phyloP scores from a whole-genome alignment of 768 basidiomycete genomes.

The Amanita fuliginea region DNA sequence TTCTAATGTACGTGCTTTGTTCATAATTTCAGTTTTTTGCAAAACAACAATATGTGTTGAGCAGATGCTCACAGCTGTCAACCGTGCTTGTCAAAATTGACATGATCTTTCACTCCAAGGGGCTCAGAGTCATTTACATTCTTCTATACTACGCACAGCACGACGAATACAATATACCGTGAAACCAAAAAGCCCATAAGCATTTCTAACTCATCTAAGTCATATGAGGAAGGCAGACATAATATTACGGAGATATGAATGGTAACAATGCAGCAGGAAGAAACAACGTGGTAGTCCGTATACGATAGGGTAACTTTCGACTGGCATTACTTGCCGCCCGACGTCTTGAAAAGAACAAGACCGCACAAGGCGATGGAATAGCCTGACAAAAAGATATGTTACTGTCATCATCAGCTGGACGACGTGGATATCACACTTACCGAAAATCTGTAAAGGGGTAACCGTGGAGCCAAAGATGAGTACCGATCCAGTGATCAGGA shows the following conservation, averaged over 20 bases:
- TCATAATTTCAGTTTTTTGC: not conserved
- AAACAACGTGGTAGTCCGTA: not conserved
- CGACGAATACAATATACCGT: not conserved
- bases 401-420: not conserved
- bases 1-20: too few species aligned
- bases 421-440: conserved; percentile 21
- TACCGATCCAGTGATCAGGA: conserved; percentile 88
- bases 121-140: not conserved
- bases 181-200: not conserved
- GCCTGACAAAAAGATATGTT: conserved; percentile 28
- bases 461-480: conserved; percentile 73
- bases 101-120: too few species aligned
- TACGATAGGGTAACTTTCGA: not conserved
- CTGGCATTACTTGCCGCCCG: conserved; percentile 39
- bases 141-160: not conserved
- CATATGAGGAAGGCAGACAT: not conserved
- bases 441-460: conserved; percentile 78
- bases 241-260: not conserved
- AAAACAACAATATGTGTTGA: too few species aligned
- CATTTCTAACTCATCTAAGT: not conserved
- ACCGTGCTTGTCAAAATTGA: too few species aligned
- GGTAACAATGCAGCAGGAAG: not conserved
- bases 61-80: too few species aligned
- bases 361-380: conserved; percentile 85
- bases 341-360: conserved; percentile 77